Evolutionary conservation across 345 rosid species (phyloP), one percentile per base, ranked within the genome.

Genomic region (Hevea brasiliensis): DNA sequence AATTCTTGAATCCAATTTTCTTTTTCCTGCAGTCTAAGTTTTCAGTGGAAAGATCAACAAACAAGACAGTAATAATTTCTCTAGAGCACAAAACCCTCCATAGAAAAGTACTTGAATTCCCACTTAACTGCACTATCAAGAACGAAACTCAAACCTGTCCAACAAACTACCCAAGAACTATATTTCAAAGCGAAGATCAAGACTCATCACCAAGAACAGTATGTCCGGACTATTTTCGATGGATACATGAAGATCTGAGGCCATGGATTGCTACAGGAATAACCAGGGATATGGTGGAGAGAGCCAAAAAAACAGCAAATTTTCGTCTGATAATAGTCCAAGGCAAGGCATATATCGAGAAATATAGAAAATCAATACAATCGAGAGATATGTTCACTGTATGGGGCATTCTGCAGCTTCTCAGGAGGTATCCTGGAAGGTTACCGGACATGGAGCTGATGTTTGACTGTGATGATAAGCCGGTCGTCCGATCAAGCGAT

Each of bases 211-310:
- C 70, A 2, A 44, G 13, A 27, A 23, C 51, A 17, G 10, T 45
- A 2, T 64, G 69, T 14, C 75, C 75, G 6, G 27, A 20, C 50
- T 88, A 88, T 74, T 93, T 90, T 79, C 83, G 85, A 41, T 90
- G 94, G 97, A 90, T 93, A 58, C 90, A 88, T 66, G 91, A 90
- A 71, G 98, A 90, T 81, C 80, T 89, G 35, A 81, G 85, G 84
- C 89, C 88, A 0, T 89, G 94, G 98, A 83, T 72, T 72, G 84
- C 71, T 67, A 79, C 74, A 1, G 90, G 98, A 27, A 86, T 90
- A 76, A 88, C 83, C 0, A 82, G 85, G 72, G 90, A 86, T 51
- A 85, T 85, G 85, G 35, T 90, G 32, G 83, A 89, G 65, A 61
- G 74, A 74, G 90, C 87, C 0, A 74, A 78, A 8, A 84, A 23